A percentile compares a stretch with the other conserved stretches of the same genome.
Evolutionary conservation across 768 basidiomycete genomes (phyloP).

Genomic region (Tulasnella sp.): DNA sequence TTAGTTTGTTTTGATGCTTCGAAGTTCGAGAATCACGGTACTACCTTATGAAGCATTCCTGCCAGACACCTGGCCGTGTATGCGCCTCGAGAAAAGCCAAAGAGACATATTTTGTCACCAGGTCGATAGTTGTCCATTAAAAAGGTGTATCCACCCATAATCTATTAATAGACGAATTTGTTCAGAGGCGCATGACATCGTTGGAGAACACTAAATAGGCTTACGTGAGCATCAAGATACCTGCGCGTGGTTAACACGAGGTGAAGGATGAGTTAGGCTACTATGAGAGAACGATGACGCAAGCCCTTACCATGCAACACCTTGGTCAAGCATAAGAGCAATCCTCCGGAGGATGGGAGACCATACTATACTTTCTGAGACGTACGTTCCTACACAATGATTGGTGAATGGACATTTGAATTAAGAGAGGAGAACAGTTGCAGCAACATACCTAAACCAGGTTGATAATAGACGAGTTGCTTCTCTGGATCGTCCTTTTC

Average conservation of each 20-base stretch:
- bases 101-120: constrained; percentile 28
- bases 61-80: constrained; percentile 23
- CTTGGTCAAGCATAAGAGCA: constrained; percentile 52
- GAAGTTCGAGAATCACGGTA: not conserved
- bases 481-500: constrained; percentile 42
- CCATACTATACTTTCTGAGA: constrained; percentile 46
- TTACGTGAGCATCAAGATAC: constrained; percentile 52
- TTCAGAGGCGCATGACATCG: not conserved
- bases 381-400: constrained; percentile 38
- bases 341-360: constrained; percentile 44
- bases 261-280: not conserved
- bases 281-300: not conserved
- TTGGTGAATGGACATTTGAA: constrained; percentile 17
- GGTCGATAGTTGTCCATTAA: constrained; percentile 12
- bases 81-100: constrained; percentile 26
- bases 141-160: constrained; percentile 14
- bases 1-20: not conserved
- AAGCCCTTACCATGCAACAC: constrained; percentile 48
- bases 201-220: not conserved
- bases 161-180: not conserved
- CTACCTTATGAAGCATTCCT: constrained; percentile 43
- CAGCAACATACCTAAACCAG: not conserved
- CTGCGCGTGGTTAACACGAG: constrained; percentile 24
- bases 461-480: constrained; percentile 58
- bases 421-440: not conserved